A percentile compares a stretch with the other conserved stretches of the same genome.
Evolutionary conservation across 1,139 yeast species (phyloP).

Genomic region (Candida sanyaensis): DNA sequence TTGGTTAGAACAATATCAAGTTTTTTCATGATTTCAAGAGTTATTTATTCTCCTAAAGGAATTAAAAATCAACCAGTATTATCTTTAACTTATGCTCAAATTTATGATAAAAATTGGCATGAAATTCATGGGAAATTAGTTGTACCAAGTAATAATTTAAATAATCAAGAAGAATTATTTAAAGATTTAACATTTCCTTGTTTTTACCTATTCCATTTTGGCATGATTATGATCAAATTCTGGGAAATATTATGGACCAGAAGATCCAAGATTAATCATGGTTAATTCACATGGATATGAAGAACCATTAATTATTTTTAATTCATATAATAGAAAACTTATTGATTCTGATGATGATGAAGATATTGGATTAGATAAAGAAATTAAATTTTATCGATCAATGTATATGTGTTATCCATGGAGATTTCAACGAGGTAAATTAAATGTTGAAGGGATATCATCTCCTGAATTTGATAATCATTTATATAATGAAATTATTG

Average conservation of each 20-base stretch:
- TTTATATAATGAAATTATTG: slow-evolving; percentile 27
- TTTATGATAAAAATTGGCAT: slow-evolving; percentile 40
- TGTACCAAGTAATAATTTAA: slow-evolving; percentile 28
- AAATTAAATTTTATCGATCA: slow-evolving; percentile 24
- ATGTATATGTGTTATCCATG: slow-evolving; percentile 43
- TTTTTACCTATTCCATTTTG: slow-evolving; percentile 31
- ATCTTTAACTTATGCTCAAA: slow-evolving; percentile 38
- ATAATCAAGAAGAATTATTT: not conserved
- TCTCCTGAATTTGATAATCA: slow-evolving; percentile 16
- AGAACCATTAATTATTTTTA: slow-evolving; percentile 34
- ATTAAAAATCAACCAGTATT: slow-evolving; percentile 33
- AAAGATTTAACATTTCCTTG: slow-evolving; percentile 24
- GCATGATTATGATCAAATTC: slow-evolving; percentile 25
- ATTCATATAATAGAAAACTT: slow-evolving; percentile 25
- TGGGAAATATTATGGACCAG: slow-evolving; percentile 42
- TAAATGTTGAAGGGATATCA: slow-evolving; percentile 25
- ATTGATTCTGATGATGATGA: slow-evolving; percentile 26
- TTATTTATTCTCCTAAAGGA: slow-evolving; percentile 32
- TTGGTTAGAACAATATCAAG: slow-evolving; percentile 42
- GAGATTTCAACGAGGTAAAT: slow-evolving; percentile 38
- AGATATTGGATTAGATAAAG: slow-evolving; percentile 17
- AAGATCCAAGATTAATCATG: slow-evolving; percentile 46
- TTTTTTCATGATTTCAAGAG: slow-evolving; percentile 38
- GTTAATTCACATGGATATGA: slow-evolving; percentile 33
- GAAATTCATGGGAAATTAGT: slow-evolving; percentile 35